These are phyloP conservation scores for Postia placenta DNA, from an alignment of 768 basidiomycete species.

Conservation along the genomic window DNA sequence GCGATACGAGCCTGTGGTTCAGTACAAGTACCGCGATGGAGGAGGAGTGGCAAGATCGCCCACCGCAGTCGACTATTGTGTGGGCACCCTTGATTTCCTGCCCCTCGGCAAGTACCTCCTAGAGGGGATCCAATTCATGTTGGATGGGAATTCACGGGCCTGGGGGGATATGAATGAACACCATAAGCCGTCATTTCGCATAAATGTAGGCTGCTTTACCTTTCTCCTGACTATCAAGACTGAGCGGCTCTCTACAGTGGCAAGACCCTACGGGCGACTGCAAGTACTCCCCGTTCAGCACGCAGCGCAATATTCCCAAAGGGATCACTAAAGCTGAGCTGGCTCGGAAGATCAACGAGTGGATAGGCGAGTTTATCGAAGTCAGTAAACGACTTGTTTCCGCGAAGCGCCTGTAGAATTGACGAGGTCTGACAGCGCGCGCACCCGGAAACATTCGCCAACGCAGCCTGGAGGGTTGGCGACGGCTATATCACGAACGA, in stretches of 20 bases:
- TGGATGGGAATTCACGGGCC: too few species aligned
- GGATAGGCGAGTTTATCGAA: neutral
- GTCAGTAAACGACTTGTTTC: too few species aligned
- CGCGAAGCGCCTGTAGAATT: too few species aligned
- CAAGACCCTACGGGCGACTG: neutral
- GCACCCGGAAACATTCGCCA: too few species aligned
- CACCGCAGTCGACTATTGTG: too few species aligned
- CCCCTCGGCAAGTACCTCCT: too few species aligned
- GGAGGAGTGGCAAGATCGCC: too few species aligned
- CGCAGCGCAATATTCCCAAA: neutral
- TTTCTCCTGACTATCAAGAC: neutral
- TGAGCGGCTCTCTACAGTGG: neutral
- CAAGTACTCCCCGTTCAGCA: neutral
- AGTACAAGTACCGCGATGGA: too few species aligned
- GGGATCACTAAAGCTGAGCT: neutral
- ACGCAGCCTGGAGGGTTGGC: neutral
- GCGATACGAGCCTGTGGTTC: too few species aligned
- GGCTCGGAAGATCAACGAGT: neutral
- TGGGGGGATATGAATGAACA: neutral
- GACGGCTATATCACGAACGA: neutral
- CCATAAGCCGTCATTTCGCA: neutral
- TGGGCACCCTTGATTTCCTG: too few species aligned
- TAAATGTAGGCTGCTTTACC: neutral
- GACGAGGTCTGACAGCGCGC: too few species aligned
- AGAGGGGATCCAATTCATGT: too few species aligned